Evolutionary conservation across 1,284 basidiomycete species (phyloP), one percentile per base, ranked within the genome.

Genomic region (Psilocybe mexicana): DNA sequence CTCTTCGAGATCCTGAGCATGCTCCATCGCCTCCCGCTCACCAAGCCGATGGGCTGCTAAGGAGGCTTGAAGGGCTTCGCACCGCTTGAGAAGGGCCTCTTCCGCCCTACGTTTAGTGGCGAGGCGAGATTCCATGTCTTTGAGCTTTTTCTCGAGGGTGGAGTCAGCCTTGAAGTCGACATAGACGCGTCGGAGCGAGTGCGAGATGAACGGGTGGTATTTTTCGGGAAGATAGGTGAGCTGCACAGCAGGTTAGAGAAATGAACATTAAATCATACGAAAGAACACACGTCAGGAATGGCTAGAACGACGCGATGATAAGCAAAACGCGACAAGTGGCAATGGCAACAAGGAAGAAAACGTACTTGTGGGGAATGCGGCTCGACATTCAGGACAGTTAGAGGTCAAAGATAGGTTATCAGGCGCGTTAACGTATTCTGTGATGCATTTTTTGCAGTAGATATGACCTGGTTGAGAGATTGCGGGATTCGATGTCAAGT

Each of bases 311-410:
- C 18, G 18, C 18, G 18, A 18, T 30, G 25, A 47, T 44, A 10
- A 25, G 35, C 24, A 40, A 38, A 4, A 14, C 5, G 2, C 35
- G 10, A n/a, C n/a, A 25, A 3, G 54, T 35, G 52, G 55, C 43
- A 26, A 38, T 18, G 18, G 18, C 18, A 48, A 26, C 30, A 50
- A 50, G n/a, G 44, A 43, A 18, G 18, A 52, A 36, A 23, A 67
- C 72, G 18, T 61, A 87, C 86, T 77, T 57, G 80, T 79, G 57
- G 76, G 73, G 61, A 88, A 89, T 14, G 69, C 43, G 2, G 76
- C 69, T 24, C 86, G 79, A 68, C 86, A 89, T 1, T 80, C 79
- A 1, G 87, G 87, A 63, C 86, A 88, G 11, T 63, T 73, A 57
- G 63, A 79, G 14, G 64, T 75, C 63, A 63, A 33, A 68, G 67